phyloP scores from a whole-genome alignment of 78 protist genomes.

The Trichosphaerium sp. region DNA sequence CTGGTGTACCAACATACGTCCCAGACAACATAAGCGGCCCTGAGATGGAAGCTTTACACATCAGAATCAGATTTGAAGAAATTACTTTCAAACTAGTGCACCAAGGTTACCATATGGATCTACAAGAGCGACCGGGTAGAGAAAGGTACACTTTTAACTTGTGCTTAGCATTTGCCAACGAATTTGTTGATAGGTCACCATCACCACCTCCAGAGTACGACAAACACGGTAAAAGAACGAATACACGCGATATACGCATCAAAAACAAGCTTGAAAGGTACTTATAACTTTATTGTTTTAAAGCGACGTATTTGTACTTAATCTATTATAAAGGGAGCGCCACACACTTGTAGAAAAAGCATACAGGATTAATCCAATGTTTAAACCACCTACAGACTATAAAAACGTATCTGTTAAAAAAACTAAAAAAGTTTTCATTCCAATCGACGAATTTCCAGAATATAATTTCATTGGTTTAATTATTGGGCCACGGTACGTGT shows the following conservation, averaged over 20 bases:
- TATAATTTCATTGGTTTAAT: conserved; percentile 67
- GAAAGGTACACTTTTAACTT: too few species aligned
- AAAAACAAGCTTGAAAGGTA: conserved; percentile 42
- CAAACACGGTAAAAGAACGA: conserved; percentile 61
- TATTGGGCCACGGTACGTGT: conserved; percentile 48
- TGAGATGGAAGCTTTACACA: too few species aligned
- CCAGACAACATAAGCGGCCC: too few species aligned
- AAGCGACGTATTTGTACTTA: conserved; percentile 17
- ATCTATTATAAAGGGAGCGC: conserved; percentile 15
- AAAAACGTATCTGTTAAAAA: conserved; percentile 33
- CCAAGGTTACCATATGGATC: too few species aligned
- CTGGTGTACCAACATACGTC: too few species aligned
- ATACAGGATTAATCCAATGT: background rate
- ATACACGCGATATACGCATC: conserved; percentile 68
- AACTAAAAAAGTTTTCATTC: conserved; percentile 63
- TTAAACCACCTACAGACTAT: conserved; percentile 51
- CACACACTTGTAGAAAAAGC: background rate
- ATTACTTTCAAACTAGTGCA: too few species aligned
- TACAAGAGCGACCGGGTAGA: too few species aligned
- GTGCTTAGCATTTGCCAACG: too few species aligned
- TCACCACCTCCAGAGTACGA: conserved; percentile 76
- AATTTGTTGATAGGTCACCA: conserved; percentile 37
- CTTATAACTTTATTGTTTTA: conserved; percentile 30
- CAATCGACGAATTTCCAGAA: conserved; percentile 70
- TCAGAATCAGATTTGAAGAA: too few species aligned